phyloP scores from a whole-genome alignment of 257 asterid genomes.

The Solanum commersonii region DNA sequence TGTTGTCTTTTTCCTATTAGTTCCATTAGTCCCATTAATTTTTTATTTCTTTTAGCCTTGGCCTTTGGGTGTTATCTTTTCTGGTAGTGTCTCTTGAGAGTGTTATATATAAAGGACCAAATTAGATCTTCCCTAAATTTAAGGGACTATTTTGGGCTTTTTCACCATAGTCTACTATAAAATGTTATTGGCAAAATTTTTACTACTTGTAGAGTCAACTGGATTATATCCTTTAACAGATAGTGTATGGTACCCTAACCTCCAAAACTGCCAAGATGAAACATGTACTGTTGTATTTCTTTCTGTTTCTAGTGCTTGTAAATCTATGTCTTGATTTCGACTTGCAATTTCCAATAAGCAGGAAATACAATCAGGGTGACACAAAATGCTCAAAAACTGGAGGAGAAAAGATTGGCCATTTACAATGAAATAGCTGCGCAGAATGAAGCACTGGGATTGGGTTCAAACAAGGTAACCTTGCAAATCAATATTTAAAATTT shows the following conservation, averaged over 20 bases:
- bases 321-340: neutral
- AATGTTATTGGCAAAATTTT: neutral
- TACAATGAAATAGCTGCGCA: slow-evolving; percentile 35
- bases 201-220: neutral
- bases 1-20: neutral
- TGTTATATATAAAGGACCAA: neutral
- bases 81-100: neutral
- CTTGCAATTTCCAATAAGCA: slow-evolving; percentile 8
- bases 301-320: neutral
- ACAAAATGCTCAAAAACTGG: slow-evolving; percentile 64
- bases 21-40: neutral
- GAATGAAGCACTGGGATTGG: slow-evolving; percentile 29
- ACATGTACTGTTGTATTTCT: neutral
- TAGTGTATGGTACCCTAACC: neutral
- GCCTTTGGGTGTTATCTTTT: neutral
- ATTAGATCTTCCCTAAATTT: neutral
- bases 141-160: neutral
- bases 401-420: slow-evolving; percentile 35
- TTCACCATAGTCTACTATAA: neutral
- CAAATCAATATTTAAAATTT: neutral
- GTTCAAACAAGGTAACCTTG: slow-evolving; percentile 39
- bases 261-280: neutral
- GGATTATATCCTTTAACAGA: neutral
- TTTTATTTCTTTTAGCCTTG: neutral
- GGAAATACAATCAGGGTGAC: slow-evolving; percentile 49